Percentiles rank a stretch among this genome's conserved stretches.
phyloP scores from a whole-genome alignment of 164 flowering plant species.

The Echeveria elegans region DNA sequence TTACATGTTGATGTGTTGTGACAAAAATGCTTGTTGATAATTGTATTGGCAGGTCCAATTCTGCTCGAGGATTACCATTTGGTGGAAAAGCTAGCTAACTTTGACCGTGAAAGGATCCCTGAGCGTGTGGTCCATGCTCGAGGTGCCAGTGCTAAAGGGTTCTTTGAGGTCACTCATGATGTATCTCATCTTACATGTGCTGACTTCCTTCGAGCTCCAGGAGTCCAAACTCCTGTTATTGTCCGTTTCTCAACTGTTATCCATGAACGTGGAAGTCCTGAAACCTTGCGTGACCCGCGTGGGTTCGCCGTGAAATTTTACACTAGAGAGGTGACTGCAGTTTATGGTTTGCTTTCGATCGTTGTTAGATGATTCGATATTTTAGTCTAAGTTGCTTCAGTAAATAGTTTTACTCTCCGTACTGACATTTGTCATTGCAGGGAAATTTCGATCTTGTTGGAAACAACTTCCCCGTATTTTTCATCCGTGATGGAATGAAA shows the following conservation, averaged over 20 bases:
- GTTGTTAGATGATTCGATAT: no score
- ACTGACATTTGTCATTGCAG: constrained; percentile 17
- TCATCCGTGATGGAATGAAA: constrained; percentile 73
- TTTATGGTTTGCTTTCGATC: no score
- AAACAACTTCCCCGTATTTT: constrained; percentile 80
- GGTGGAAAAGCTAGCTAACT: constrained; percentile 89
- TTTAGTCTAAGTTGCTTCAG: no score
- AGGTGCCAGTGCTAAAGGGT: constrained; percentile 99
- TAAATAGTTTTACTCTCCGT: no score
- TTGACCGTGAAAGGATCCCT: constrained; percentile 86
- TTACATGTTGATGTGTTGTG: neutral
- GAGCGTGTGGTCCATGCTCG: constrained; percentile 99
- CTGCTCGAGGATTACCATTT: constrained; percentile 96
- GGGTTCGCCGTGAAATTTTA: constrained; percentile 87
- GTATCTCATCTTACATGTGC: constrained; percentile 84
- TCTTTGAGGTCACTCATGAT: constrained; percentile 96
- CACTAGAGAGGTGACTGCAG: constrained; percentile 70
- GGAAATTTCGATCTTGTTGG: constrained; percentile 81
- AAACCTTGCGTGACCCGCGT: constrained; percentile 87
- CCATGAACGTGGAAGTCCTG: constrained; percentile 99
- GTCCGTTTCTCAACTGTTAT: constrained; percentile 89
- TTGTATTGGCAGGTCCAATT: constrained; percentile 63
- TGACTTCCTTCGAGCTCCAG: constrained; percentile 92
- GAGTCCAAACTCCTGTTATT: constrained; percentile 92
- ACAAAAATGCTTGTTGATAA: neutral